Evolutionary conservation across 805 yeast species (phyloP).

Genomic region (Schwanniomyces occidentalis): DNA sequence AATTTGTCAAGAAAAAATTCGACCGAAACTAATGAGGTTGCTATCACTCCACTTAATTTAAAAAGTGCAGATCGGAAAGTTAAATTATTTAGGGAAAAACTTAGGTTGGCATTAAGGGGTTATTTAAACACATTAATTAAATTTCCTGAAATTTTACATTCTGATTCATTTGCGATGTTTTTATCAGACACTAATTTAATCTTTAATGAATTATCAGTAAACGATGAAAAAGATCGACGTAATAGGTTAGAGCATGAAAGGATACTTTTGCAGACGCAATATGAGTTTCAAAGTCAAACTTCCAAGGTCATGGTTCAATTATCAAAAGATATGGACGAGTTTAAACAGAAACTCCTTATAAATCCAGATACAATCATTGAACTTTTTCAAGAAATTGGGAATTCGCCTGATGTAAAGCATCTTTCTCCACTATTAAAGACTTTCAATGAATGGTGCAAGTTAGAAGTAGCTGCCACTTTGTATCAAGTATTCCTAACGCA

Average conservation of each 20-base stretch:
- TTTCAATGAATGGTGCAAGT: constrained; percentile 78
- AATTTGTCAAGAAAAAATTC: background rate
- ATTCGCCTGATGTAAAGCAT: constrained; percentile 49
- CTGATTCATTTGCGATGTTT: constrained; percentile 55
- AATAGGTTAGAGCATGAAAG: constrained; percentile 62
- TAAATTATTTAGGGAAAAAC: constrained; percentile 63
- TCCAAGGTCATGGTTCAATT: constrained; percentile 54
- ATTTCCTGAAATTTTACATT: constrained; percentile 55
- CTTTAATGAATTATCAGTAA: constrained; percentile 35
- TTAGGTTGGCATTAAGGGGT: constrained; percentile 75
- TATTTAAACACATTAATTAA: constrained; percentile 58
- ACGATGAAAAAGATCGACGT: constrained; percentile 56
- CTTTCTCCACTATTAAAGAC: constrained; percentile 67
- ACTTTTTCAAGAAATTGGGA: constrained; percentile 67
- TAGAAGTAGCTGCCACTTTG: constrained; percentile 81
- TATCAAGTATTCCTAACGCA: constrained; percentile 79
- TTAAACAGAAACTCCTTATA: constrained; percentile 54
- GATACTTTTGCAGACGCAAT: constrained; percentile 57
- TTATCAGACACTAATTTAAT: constrained; percentile 34
- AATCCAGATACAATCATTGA: constrained; percentile 55
- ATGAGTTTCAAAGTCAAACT: constrained; percentile 71
- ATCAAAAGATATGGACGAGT: constrained; percentile 56
- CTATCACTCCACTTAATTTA: background rate
- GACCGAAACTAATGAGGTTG: background rate
- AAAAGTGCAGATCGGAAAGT: background rate